Conservation (phyloP, 148 eudicot genomes). For the Camellia japonica region DNA sequence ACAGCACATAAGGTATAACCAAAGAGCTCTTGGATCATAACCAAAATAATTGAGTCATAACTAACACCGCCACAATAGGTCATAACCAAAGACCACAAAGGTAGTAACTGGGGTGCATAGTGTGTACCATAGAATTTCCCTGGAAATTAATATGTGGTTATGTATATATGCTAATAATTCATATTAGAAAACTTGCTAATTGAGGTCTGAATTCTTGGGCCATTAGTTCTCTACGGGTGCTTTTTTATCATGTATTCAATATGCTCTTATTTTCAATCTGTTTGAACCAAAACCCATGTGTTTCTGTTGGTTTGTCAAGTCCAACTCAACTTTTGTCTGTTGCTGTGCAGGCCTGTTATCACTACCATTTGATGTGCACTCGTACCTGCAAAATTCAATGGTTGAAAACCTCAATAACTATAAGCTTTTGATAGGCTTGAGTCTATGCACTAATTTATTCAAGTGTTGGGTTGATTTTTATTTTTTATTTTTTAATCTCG, state of each 20-base stretch:
- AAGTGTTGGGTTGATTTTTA: neutral
- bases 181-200: neutral
- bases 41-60: too few relatives aligned
- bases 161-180: neutral
- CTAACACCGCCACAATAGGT: too few relatives aligned
- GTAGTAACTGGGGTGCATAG: too few relatives aligned
- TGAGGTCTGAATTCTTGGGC: neutral
- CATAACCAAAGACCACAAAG: too few relatives aligned
- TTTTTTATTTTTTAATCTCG: neutral
- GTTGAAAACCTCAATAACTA: neutral
- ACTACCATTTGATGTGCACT: neutral
- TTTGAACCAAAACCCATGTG: neutral
- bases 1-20: too few relatives aligned
- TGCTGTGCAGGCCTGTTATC: neutral
- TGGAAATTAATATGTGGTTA: neutral
- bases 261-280: neutral
- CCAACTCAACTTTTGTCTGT: neutral
- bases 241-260: neutral
- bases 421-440: neutral
- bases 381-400: neutral
- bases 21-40: too few relatives aligned
- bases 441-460: neutral
- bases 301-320: neutral
- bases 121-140: too few relatives aligned
- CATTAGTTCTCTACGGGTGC: neutral